phyloP scores from a whole-genome alignment of 2,329 filamentous ascomycete genomes.

The Alternaria conjuncta region DNA sequence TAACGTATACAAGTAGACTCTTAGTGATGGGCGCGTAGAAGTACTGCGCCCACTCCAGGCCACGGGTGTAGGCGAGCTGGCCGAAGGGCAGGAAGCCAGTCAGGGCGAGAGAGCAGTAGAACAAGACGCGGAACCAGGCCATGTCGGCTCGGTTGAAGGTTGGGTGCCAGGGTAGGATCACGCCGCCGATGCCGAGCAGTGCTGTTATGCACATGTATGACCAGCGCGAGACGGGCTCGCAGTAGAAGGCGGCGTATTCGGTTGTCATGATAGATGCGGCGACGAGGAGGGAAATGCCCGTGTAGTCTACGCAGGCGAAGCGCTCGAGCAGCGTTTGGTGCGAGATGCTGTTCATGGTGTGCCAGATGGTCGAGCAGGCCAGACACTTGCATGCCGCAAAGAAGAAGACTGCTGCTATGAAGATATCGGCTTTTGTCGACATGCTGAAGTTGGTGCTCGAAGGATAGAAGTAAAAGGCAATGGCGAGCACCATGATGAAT shows the following conservation, averaged over 20 bases:
- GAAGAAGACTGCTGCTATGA: slow-evolving; percentile 94
- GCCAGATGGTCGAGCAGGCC: slow-evolving; percentile 94
- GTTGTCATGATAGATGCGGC: slow-evolving; percentile 97
- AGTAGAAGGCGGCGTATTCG: slow-evolving; percentile 98
- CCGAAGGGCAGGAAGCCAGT: slow-evolving; percentile 90
- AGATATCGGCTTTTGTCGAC: slow-evolving; percentile 85
- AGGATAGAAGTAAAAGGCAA: slow-evolving; percentile 97
- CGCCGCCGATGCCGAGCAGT: slow-evolving; percentile 80
- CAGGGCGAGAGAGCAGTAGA: slow-evolving; percentile 84
- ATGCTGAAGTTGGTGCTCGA: slow-evolving; percentile 83
- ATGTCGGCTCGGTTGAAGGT: slow-evolving; percentile 91
- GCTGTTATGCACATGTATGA: slow-evolving; percentile 84
- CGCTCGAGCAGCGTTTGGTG: slow-evolving; percentile 88
- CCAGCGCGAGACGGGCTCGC: slow-evolving; percentile 86
- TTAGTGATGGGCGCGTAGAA: slow-evolving; percentile 91
- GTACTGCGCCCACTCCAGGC: slow-evolving; percentile 78
- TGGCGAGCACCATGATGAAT: slow-evolving; percentile 81
- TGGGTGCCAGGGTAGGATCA: slow-evolving; percentile 94
- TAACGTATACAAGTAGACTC: slow-evolving; percentile 83
- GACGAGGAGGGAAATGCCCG: slow-evolving; percentile 92
- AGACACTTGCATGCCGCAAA: slow-evolving; percentile 94
- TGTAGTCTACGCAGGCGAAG: slow-evolving; percentile 98
- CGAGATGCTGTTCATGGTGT: slow-evolving; percentile 97
- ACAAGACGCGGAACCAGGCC: slow-evolving; percentile 89
- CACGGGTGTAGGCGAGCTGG: slow-evolving; percentile 80